phyloP scores from a whole-genome alignment of 139 green algal species.

The Dunaliella primolecta region DNA sequence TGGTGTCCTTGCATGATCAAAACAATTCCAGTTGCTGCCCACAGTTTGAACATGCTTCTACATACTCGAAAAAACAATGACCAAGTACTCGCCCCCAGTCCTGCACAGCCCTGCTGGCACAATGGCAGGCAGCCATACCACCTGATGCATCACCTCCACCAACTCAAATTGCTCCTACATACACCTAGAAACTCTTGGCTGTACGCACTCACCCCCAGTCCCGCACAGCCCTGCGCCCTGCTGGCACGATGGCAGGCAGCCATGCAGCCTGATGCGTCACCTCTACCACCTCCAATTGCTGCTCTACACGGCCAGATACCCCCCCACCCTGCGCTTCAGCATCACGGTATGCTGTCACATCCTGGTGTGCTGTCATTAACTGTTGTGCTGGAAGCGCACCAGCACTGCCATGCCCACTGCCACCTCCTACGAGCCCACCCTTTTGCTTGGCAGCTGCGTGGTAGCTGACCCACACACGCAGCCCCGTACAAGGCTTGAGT shows the following conservation, averaged over 20 bases:
- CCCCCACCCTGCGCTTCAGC: no score
- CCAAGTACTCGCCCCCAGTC: background rate
- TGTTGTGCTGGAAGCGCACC: no score
- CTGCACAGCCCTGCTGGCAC: background rate
- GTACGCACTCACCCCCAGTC: background rate
- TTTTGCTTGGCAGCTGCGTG: background rate
- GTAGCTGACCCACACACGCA: background rate
- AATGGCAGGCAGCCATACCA: background rate
- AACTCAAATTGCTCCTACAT: no score
- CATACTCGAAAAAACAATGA: no score
- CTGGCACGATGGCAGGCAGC: background rate
- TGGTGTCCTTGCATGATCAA: no score
- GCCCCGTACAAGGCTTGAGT: background rate
- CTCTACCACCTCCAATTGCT: background rate
- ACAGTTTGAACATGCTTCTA: no score
- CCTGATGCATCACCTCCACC: background rate
- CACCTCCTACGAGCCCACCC: background rate
- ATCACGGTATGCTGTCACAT: no score
- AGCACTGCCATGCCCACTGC: no score
- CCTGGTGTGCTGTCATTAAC: no score
- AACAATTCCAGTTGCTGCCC: no score
- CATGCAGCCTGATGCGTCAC: background rate
- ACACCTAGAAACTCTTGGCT: no score
- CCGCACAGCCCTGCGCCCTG: background rate
- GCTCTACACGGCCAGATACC: no score